A percentile compares a stretch with the other conserved stretches of the same genome.
phyloP scores from a whole-genome alignment of 768 basidiomycete genomes.

The Zangia roseola region DNA sequence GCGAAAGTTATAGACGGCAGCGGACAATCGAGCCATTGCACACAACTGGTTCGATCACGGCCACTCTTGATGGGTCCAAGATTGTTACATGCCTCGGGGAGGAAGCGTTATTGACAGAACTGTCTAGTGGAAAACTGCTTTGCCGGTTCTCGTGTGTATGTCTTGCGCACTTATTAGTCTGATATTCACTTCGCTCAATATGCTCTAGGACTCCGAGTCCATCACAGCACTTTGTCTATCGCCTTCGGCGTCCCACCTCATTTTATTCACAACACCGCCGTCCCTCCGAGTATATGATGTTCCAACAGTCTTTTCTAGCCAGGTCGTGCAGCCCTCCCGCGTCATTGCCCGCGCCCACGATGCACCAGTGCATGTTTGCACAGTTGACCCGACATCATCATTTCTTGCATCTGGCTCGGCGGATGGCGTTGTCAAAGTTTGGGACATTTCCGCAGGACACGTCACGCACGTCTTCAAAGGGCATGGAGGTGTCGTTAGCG shows the following conservation, averaged over 20 bases:
- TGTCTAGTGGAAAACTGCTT: conserved; percentile 69
- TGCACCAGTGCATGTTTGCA: conserved; percentile 90
- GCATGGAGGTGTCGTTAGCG: conserved; percentile 96
- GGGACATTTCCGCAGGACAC: conserved; percentile 85
- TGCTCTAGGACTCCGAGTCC: conserved; percentile 74
- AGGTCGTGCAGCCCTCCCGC: conserved; percentile 65
- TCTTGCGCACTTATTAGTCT: conserved; percentile 15
- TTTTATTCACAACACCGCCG: conserved; percentile 79
- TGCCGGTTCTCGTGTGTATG: conserved; percentile 84
- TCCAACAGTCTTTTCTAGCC: conserved; percentile 47
- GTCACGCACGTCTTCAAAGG: conserved; percentile 95
- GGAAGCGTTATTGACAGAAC: conserved; percentile 79
- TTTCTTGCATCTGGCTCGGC: conserved; percentile 95
- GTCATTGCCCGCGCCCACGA: conserved; percentile 85
- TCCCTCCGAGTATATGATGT: conserved; percentile 84
- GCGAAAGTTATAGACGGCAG: conserved; percentile 68
- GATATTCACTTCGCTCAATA: not conserved
- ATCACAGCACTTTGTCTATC: conserved; percentile 85
- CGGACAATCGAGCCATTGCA: conserved; percentile 77
- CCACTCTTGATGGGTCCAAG: conserved; percentile 73
- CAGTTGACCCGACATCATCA: conserved; percentile 79
- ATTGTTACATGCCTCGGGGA: conserved; percentile 88
- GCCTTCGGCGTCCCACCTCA: conserved; percentile 67
- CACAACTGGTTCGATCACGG: conserved; percentile 83
- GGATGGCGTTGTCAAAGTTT: conserved; percentile 96